Evolutionary conservation across 768 basidiomycete genomes (phyloP), one percentile per base, ranked within the genome.

Genomic region (Rhizopogon vesiculosus): DNA sequence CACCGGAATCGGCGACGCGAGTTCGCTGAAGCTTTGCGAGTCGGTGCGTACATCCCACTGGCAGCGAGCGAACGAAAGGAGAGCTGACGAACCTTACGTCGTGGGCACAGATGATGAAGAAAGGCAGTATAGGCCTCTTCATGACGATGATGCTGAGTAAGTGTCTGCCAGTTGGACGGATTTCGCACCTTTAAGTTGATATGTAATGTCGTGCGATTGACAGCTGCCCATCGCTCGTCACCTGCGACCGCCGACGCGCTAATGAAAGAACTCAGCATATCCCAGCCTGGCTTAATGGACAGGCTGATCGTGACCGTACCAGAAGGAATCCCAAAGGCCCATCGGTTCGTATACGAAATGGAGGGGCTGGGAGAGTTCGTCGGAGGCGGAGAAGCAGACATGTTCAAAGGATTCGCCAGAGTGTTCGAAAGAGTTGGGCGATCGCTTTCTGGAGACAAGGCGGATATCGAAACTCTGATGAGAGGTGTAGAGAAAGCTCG

Each of bases 271-370:
- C 69, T 81, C 19, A 59, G 69, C 40, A 57, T 63, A 22, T 82
- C 80, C 9, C 78, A 82, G 64, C 79, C 79, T 18, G 64, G 61
- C 15, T 54, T 78, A 29, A 70, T 84, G 22, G 57, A 71, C 57
- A 71, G 78, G 28, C 72, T 79, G 44, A 69, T 67, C 10, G 56
- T 61, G 18, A 60, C 65, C 9, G 63, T 82, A 19, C 76, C 79
- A 7, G 65, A 72, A 48, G 80, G 81, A 77, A 69, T 83, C 12
- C 79, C 79, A 28, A 84, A 84, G 60, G 79, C 81, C 2, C 82
- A 84, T 60, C 72, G 82, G 49, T 84, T 75, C 77, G 76, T 78
- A 13, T 78, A 75, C 42, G 81, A 84, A 68, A 83, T 82, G 83
- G 69, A 79, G 50, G 83, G 84, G 64, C 82, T 83, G 33, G 74